Evolutionary conservation across 2,329 filamentous ascomycete genomes (phyloP).

Genomic region (Scedosporium dehoogii): DNA sequence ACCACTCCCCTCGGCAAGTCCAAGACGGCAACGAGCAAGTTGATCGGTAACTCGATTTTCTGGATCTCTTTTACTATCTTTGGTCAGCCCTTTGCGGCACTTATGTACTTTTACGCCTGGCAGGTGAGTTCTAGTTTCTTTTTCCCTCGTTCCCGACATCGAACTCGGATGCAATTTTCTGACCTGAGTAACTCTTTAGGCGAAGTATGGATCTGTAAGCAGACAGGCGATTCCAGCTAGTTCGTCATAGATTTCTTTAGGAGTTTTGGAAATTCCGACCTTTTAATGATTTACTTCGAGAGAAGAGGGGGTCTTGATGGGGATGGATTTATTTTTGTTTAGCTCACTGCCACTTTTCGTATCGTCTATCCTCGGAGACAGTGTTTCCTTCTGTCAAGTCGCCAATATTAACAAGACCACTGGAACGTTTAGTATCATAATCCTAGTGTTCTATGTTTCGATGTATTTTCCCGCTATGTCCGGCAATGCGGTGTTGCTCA

Average conservation of each 20-base stretch:
- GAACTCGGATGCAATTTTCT: neutral
- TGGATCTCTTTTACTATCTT: conserved; percentile 95
- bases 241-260: neutral
- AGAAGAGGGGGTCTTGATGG: neutral
- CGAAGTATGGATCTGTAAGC: conserved; percentile 83
- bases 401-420: too few species aligned
- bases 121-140: conserved; percentile 34
- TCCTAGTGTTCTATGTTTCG: too few species aligned
- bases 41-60: conserved; percentile 88
- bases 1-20: conserved; percentile 74
- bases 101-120: conserved; percentile 98
- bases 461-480: too few species aligned
- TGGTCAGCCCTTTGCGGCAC: conserved; percentile 82
- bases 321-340: neutral
- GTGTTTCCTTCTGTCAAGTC: too few species aligned
- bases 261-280: neutral
- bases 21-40: conserved; percentile 62
- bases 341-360: neutral
- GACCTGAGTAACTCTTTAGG: conserved; percentile 19
- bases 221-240: conserved; percentile 20
- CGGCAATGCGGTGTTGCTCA: too few species aligned
- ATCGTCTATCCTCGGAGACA: neutral
- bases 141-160: neutral
- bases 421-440: too few species aligned
- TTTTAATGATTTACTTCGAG: neutral